A percentile compares a stretch with the other conserved stretches of the same genome.
These are phyloP conservation scores for Pleurotus platypus DNA, from an alignment of 768 basidiomycete species.

Conservation along the genomic window DNA sequence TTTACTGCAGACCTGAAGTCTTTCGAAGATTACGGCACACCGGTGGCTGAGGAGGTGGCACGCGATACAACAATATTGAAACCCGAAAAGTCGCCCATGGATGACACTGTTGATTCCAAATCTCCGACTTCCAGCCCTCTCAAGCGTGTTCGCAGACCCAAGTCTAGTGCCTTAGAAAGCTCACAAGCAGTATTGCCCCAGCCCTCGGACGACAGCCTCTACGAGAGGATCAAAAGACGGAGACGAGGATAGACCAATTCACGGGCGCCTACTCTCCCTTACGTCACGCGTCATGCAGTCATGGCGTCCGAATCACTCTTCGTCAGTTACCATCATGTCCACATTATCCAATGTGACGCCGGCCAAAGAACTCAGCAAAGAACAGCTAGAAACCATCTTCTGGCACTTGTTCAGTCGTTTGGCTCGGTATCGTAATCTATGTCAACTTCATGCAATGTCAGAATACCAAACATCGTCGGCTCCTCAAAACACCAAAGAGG, in stretches of 20 bases:
- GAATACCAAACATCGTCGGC: constrained; percentile 26
- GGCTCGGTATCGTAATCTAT: constrained; percentile 42
- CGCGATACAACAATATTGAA: not conserved
- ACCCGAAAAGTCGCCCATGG: not conserved
- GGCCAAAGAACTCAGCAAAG: constrained; percentile 33
- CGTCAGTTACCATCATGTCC: not conserved
- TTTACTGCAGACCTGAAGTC: constrained; percentile 74
- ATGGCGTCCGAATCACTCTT: too few relatives aligned
- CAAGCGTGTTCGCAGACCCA: too few relatives aligned
- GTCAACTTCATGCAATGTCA: constrained; percentile 31
- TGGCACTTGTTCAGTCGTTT: constrained; percentile 39
- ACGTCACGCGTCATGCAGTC: not conserved
- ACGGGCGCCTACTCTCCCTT: not conserved
- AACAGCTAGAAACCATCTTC: constrained; percentile 34
- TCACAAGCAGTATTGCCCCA: too few relatives aligned
- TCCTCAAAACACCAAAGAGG: constrained; percentile 13
- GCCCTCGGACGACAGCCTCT: not conserved
- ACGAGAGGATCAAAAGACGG: constrained; percentile 1
- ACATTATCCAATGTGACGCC: constrained; percentile 23
- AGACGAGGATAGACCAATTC: not conserved
- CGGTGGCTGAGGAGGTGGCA: constrained; percentile 15
- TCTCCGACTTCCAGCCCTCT: too few relatives aligned
- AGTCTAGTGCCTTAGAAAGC: too few relatives aligned
- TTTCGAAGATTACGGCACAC: constrained; percentile 58
- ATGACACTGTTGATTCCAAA: too few relatives aligned